Conservation (phyloP, 768 basidiomycete genomes). For the Gloeostereum incarnatum region DNA sequence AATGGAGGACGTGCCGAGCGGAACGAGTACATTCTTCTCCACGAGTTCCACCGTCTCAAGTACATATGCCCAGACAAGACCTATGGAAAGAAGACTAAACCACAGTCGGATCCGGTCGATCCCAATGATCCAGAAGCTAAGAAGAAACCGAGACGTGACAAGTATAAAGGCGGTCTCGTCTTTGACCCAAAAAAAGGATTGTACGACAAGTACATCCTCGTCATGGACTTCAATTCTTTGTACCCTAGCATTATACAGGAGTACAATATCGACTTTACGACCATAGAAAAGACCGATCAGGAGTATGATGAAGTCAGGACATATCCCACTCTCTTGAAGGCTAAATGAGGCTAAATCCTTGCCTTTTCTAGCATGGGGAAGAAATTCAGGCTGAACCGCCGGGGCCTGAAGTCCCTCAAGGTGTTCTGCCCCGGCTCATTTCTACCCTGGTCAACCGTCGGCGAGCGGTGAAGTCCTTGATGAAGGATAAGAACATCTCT, state of each 20-base stretch:
- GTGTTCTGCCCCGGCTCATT: slow-evolving; percentile 94
- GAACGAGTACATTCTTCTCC: slow-evolving; percentile 97
- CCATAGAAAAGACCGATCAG: slow-evolving; percentile 64
- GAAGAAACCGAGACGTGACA: slow-evolving; percentile 72
- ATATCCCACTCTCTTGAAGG: slow-evolving; percentile 6
- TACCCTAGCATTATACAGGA: slow-evolving; percentile 99
- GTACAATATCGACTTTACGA: slow-evolving; percentile 99
- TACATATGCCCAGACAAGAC: slow-evolving; percentile 95
- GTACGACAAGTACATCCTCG: slow-evolving; percentile 94
- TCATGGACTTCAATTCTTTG: slow-evolving; percentile 99
- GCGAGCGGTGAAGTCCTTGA: slow-evolving; percentile 82
- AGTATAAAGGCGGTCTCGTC: slow-evolving; percentile 97
- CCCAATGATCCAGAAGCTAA: slow-evolving; percentile 34
- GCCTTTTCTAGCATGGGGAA: slow-evolving; percentile 36
- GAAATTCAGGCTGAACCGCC: slow-evolving; percentile 92
- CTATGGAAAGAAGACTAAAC: slow-evolving; percentile 65
- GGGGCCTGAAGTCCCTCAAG: slow-evolving; percentile 55
- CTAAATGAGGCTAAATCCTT: slow-evolving; percentile 3
- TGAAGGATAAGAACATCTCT: slow-evolving; percentile 78
- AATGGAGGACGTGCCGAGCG: slow-evolving; percentile 98
- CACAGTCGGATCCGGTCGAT: slow-evolving; percentile 39
- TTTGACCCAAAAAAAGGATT: slow-evolving; percentile 93
- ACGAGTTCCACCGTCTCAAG: slow-evolving; percentile 94
- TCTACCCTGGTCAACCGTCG: slow-evolving; percentile 91
- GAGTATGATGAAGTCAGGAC: slow-evolving; percentile 32